These are phyloP conservation scores for Powellomyces hirtus DNA, from an alignment of 192 early-diverging fungal genomes.

Conservation along the genomic window DNA sequence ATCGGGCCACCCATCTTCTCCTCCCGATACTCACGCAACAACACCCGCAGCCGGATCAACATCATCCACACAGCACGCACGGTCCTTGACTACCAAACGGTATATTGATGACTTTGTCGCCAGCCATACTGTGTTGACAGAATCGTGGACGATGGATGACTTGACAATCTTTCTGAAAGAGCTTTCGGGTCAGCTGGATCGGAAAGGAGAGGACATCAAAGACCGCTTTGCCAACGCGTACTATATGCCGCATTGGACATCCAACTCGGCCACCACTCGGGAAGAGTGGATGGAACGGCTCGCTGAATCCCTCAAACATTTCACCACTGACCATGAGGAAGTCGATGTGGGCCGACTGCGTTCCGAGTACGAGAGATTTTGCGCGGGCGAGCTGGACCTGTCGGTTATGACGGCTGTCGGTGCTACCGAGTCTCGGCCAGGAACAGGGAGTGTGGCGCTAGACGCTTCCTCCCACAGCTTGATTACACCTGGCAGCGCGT, in stretches of 20 bases:
- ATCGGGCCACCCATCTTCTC: neutral
- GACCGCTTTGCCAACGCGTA: slow-evolving; percentile 28
- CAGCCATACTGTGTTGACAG: slow-evolving; percentile 25
- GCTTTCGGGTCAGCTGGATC: slow-evolving; percentile 33
- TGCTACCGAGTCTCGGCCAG: neutral
- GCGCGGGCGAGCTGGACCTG: neutral
- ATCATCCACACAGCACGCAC: neutral
- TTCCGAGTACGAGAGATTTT: neutral
- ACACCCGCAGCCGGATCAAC: neutral
- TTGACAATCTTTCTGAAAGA: slow-evolving; percentile 36
- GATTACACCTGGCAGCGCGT: too few relatives aligned
- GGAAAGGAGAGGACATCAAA: slow-evolving; percentile 18
- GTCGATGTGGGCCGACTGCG: neutral
- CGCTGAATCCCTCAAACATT: slow-evolving; percentile 25
- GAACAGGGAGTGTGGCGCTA: too few relatives aligned
- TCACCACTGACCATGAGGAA: slow-evolving; percentile 5
- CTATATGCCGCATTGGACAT: slow-evolving; percentile 34
- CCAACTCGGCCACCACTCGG: neutral
- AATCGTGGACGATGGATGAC: slow-evolving; percentile 44
- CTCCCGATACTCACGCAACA: neutral
- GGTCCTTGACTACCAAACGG: slow-evolving; percentile 12
- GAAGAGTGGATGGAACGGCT: slow-evolving; percentile 8
- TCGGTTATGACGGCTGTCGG: neutral
- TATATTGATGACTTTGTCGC: slow-evolving; percentile 29
- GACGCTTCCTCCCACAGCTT: too few relatives aligned